Base-by-base conservation (phyloP, 140 eudicot species). In the Flaveria floridana region DNA sequence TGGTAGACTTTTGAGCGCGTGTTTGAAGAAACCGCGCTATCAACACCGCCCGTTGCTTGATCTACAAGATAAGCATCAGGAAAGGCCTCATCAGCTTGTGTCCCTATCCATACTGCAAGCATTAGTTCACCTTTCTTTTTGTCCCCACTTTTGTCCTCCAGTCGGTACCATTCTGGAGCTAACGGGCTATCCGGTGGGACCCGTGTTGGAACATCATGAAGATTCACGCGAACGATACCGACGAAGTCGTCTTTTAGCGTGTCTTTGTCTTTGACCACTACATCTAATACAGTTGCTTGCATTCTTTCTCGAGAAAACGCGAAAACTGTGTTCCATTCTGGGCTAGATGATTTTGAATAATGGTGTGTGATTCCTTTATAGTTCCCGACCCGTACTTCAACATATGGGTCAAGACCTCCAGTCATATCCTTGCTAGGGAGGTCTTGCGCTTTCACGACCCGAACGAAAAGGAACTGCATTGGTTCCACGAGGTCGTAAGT, bases 11-110 rank as follows among this genome's bases (percentile, higher is more conserved):
- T 92, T 25, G 95, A 86, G 18, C 98, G 95, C 26, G 86, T 72
- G 28, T 86, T 41, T 16, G 84, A 73, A 18, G 90, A 76, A 14
- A 75, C 52, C 8, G 89, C 85, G 79, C 89, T 61, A 70, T 86
- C 90, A 34, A 68, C 80, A 14, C 75, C 80, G 15, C 81, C 78
- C 34, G 77, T 76, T 51, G 87, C 83, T n/a, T 88, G 84, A 76
- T 92, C 98, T 0, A 93, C 85, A 80, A 87, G 96, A 89, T 87
- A 87, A 57, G 98, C 98, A 58, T 92, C 96, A 7, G 96, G 80
- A 83, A 84, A 92, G 10, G 98, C 98, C 73, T 92, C 95, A 51
- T 92, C 98, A 0, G 96, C 98, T 80, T 92, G 98, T 26, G 98
- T 89, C 21, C 98, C 97, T 1, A 89, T 78, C 98, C 98, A 92